These are phyloP conservation scores for Wickerhamomyces queroliae DNA, from an alignment of 805 yeast species.

Conservation along the genomic window DNA sequence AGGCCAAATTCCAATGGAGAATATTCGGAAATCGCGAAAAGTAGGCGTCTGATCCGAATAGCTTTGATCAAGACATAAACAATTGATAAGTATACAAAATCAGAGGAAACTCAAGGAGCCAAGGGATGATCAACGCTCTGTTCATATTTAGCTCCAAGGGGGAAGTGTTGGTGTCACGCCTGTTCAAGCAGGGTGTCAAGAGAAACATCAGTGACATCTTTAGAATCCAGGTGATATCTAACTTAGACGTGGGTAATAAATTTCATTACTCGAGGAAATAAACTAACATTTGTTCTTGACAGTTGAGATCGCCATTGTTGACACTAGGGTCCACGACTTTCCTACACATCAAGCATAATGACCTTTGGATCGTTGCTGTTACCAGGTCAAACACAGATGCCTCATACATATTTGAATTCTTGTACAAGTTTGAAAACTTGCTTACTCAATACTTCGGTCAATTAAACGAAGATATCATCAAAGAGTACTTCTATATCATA, in stretches of 20 bases:
- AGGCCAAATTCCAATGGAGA: no score
- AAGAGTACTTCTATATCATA: constrained; percentile 59
- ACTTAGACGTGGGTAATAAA: constrained; percentile 36
- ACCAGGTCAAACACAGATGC: constrained; percentile 87
- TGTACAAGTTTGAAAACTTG: constrained; percentile 54
- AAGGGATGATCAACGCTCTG: constrained; percentile 73
- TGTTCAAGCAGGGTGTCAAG: constrained; percentile 70
- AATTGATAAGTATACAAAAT: neutral
- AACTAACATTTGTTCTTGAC: constrained; percentile 1
- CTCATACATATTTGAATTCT: constrained; percentile 70
- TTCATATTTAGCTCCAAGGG: constrained; percentile 76
- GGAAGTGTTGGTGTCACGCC: constrained; percentile 71
- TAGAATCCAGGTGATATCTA: constrained; percentile 83
- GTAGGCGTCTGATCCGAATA: no score
- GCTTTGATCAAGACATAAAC: neutral
- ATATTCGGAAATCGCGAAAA: no score
- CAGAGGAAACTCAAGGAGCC: neutral
- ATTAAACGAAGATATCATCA: constrained; percentile 41
- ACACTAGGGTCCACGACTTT: constrained; percentile 93
- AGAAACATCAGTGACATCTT: constrained; percentile 82
- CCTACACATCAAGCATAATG: constrained; percentile 58
- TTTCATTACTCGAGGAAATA: neutral
- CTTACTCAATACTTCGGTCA: constrained; percentile 36
- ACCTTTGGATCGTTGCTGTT: constrained; percentile 82
- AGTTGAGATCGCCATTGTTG: constrained; percentile 60